Evolutionary conservation across 257 asterid species (phyloP), one percentile per base, ranked within the genome.

Genomic region (Rubia yunnanensis): DNA sequence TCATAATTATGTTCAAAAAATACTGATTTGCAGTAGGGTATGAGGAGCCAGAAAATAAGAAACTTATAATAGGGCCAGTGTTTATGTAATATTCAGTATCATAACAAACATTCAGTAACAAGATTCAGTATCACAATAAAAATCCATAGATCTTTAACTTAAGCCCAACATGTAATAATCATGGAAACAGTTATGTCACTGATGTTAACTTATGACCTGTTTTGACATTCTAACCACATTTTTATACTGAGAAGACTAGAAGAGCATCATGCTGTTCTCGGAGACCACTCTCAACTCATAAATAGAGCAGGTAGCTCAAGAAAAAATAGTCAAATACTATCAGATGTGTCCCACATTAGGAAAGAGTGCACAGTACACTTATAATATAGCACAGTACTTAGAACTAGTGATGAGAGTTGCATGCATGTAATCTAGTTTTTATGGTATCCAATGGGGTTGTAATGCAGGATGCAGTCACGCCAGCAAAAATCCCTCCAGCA

Each of bases 371-470:
- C n/a, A n/a, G n/a, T n/a, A 34, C 49, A 49, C 27, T 48, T 3
- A 1, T 7, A 49, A 10, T 32, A 15, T 10, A 46, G 20, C 35
- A 15, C 11, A 46, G 26, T n/a, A 57, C 9, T 24, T 59, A 52
- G 31, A 31, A 61, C 32, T 65, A 41, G 18, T 13, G 34, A 20
- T 22, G 8, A 54, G 10, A 38, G 34, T 48, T 28, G 18, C 54
- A 35, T 71, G 82, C 99, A 88, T 92, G 99, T 66, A 92, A 80
- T 69, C 99, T 91, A 53, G 99, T 92, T 77, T 92, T 92, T 36
- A 92, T 89, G 34, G 99, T 92, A 68, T 92, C 97, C 84, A 92
- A 65, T 41, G 99, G 99, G 56, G 95, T 89, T 55, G 99, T 92
- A 64, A 92, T 73, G 71, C 85, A 86, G 64, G 99, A 86, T 73